These are phyloP conservation scores for Onygenales sp. DNA, from an alignment of 2,329 filamentous ascomycete species.

Conservation along the genomic window DNA sequence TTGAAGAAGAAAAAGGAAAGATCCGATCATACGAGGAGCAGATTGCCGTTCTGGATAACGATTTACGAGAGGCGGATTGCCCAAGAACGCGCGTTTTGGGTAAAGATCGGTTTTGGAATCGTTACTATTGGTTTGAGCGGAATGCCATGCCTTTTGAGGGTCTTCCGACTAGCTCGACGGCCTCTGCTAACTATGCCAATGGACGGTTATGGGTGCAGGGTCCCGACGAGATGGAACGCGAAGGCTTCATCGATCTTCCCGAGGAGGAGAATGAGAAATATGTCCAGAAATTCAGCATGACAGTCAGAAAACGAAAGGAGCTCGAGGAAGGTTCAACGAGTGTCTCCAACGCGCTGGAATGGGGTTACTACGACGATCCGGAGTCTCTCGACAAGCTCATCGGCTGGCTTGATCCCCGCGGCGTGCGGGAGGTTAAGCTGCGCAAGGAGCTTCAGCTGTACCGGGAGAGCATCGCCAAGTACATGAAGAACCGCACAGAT, in stretches of 20 bases:
- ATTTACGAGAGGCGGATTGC: slow-evolving; percentile 87
- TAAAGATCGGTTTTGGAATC: slow-evolving; percentile 94
- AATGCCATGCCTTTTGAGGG: slow-evolving; percentile 96
- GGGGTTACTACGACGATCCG: slow-evolving; percentile 83
- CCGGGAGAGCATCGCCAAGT: slow-evolving; percentile 62
- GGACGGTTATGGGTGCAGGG: slow-evolving; percentile 95
- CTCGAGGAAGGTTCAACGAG: slow-evolving; percentile 68
- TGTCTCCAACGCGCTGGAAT: slow-evolving; percentile 60
- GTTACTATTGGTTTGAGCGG: slow-evolving; percentile 98
- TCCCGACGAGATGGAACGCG: slow-evolving; percentile 76
- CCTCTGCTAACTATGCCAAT: slow-evolving; percentile 80
- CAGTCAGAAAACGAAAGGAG: slow-evolving; percentile 73
- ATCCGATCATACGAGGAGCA: slow-evolving; percentile 77
- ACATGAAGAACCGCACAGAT: slow-evolving; percentile 70
- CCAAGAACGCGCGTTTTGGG: slow-evolving; percentile 81
- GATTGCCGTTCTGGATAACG: slow-evolving; percentile 78
- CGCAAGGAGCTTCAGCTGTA: slow-evolving; percentile 75
- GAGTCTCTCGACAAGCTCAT: slow-evolving; percentile 70
- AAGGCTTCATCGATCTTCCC: slow-evolving; percentile 74
- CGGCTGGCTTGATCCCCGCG: slow-evolving; percentile 79
- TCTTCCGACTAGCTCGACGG: slow-evolving; percentile 78
- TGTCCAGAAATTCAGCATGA: slow-evolving; percentile 66
- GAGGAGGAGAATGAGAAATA: slow-evolving; percentile 67
- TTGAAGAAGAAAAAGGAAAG: slow-evolving; percentile 73
- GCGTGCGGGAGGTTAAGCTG: slow-evolving; percentile 75